phyloP scores from a whole-genome alignment of 176 grass and related monocot genomes.

The Triticum turgidum region DNA sequence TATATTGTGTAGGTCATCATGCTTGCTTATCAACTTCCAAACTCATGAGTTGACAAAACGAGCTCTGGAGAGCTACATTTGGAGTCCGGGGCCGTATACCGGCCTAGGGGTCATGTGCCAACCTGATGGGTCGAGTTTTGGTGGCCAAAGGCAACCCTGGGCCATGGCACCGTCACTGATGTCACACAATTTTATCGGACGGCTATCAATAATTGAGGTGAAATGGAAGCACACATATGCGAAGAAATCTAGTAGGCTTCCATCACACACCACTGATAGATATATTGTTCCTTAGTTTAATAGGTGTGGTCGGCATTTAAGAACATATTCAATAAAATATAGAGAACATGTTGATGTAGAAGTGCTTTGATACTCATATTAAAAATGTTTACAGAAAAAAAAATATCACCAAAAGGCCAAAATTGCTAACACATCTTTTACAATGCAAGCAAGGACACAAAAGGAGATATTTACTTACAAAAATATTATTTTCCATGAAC shows the following conservation, averaged over 20 bases:
- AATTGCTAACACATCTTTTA: not conserved
- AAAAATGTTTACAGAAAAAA: not conserved
- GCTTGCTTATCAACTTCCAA: too few species aligned
- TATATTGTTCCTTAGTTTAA: not conserved
- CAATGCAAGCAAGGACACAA: not conserved
- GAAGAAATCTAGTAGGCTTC: not conserved
- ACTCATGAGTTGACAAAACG: too few species aligned
- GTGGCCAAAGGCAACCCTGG: too few species aligned
- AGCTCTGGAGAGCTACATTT: too few species aligned
- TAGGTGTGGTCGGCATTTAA: not conserved
- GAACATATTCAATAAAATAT: not conserved
- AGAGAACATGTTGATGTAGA: not conserved
- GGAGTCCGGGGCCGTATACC: too few species aligned
- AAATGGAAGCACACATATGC: too few species aligned
- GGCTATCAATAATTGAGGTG: too few species aligned
- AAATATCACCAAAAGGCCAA: not conserved
- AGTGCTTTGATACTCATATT: slow-evolving; percentile 5
- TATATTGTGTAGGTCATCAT: too few species aligned
- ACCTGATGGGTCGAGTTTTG: too few species aligned
- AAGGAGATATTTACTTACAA: not conserved
- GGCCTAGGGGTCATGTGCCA: too few species aligned
- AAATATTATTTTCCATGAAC: slow-evolving; percentile 14
- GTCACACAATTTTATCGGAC: too few species aligned
- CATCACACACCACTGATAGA: not conserved
- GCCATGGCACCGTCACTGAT: too few species aligned